Evolutionary conservation across 257 asterid species (phyloP).

Genomic region (Dorcoceras hygrometricum): DNA sequence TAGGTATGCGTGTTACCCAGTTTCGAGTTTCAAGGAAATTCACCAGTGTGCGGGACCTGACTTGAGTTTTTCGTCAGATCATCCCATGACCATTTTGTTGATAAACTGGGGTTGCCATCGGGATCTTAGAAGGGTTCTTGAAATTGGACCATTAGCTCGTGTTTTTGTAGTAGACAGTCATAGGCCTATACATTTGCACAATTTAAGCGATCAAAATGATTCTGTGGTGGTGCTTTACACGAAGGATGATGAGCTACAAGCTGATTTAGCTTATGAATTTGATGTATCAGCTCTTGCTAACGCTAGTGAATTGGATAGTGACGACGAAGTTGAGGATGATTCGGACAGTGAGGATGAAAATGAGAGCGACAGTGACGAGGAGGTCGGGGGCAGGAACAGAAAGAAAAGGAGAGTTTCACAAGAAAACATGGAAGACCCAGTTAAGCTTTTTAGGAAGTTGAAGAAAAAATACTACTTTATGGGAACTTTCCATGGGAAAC

Average conservation of each 20-base stretch:
- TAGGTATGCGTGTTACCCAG: constrained; percentile 96
- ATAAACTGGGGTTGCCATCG: constrained; percentile 98
- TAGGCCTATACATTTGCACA: constrained; percentile 94
- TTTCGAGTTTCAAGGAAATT: constrained; percentile 84
- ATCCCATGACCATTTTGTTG: constrained; percentile 71
- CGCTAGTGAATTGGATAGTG: constrained; percentile 76
- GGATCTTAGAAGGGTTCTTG: constrained; percentile 68
- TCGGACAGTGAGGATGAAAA: constrained; percentile 62
- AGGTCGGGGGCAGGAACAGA: constrained; percentile 44
- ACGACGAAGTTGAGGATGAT: constrained; percentile 72
- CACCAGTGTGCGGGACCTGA: constrained; percentile 71
- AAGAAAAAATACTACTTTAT: constrained; percentile 73
- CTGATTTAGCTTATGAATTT: constrained; percentile 79
- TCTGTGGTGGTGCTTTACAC: constrained; percentile 84
- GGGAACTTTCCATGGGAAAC: constrained; percentile 96
- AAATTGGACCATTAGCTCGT: constrained; percentile 56
- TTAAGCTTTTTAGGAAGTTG: constrained; percentile 65
- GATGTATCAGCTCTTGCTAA: constrained; percentile 85
- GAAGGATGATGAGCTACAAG: constrained; percentile 71
- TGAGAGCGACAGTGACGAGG: constrained; percentile 60
- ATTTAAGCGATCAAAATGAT: constrained; percentile 65
- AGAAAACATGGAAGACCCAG: constrained; percentile 51
- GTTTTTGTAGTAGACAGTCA: constrained; percentile 95
- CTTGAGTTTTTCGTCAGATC: constrained; percentile 43
- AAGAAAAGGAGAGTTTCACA: constrained; percentile 60